phyloP scores from a whole-genome alignment of 768 basidiomycete species.

The Suillus tomentosus region DNA sequence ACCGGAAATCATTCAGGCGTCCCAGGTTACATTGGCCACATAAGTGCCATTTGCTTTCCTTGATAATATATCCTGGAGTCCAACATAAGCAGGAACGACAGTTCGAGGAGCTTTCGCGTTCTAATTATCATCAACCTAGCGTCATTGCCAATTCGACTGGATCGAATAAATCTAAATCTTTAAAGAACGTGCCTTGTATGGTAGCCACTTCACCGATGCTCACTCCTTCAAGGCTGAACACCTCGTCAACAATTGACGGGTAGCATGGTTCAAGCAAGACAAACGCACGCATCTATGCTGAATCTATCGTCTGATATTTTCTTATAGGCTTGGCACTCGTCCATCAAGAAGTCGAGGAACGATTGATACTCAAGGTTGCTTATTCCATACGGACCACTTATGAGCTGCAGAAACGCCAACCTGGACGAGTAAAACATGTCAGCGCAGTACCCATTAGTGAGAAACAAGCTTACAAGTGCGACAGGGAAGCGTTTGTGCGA shows the following conservation, averaged over 20 bases:
- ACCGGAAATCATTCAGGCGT: constrained; percentile 26
- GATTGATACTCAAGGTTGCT: constrained; percentile 1
- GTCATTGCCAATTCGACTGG: no score
- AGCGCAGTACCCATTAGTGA: not conserved
- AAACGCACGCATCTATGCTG: not conserved
- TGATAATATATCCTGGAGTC: not conserved
- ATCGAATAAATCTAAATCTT: not conserved
- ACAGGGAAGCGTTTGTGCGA: not conserved
- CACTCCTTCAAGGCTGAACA: not conserved
- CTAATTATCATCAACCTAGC: not conserved
- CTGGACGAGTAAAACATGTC: not conserved
- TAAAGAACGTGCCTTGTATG: no score
- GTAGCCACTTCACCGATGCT: not conserved
- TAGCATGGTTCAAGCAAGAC: not conserved
- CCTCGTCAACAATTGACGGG: not conserved
- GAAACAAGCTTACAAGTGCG: not conserved
- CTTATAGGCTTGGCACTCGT: not conserved
- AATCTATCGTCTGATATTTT: not conserved
- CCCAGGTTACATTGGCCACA: constrained; percentile 14
- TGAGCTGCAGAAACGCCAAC: constrained; percentile 18
- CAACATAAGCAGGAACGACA: not conserved
- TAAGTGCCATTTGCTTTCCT: not conserved
- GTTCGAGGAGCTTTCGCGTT: no score
- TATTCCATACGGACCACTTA: constrained; percentile 1
- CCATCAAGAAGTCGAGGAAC: not conserved